Evolutionary conservation across 371 early-diverging fungal genomes (phyloP).

Genomic region (Mortierella sp.): DNA sequence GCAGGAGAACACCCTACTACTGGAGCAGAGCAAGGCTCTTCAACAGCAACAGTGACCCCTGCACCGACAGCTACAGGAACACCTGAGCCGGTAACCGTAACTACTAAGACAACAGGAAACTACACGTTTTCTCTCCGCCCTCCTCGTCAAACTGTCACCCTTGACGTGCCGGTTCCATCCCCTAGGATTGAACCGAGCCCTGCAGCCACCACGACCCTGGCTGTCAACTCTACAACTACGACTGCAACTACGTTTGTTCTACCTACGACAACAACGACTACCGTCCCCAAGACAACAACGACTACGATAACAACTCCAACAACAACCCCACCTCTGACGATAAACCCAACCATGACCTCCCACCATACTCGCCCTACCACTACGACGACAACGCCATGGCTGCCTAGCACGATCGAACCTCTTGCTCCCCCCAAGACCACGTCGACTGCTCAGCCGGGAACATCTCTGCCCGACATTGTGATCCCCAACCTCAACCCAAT

Average conservation of each 20-base stretch:
- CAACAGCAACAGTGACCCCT: not conserved
- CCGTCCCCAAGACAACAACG: not conserved
- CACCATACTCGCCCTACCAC: conserved; percentile 26
- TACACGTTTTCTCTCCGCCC: not conserved
- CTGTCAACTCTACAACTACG: conserved; percentile 6
- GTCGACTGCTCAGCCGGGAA: conserved; percentile 27
- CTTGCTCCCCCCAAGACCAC: conserved; percentile 34
- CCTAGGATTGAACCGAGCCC: not conserved
- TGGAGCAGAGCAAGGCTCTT: not conserved
- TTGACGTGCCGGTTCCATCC: not conserved
- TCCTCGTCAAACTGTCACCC: not conserved
- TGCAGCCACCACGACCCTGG: not conserved
- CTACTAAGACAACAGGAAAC: not conserved
- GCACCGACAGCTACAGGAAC: not conserved
- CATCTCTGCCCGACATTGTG: conserved; percentile 50
- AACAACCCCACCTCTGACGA: not conserved
- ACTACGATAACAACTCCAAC: not conserved
- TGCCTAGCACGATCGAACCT: conserved; percentile 47
- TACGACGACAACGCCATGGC: conserved; percentile 43
- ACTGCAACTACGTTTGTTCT: not conserved
- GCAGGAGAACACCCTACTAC: not conserved
- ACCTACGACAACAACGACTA: not conserved
- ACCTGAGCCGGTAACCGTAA: not conserved
- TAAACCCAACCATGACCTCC: not conserved
- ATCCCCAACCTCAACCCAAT: conserved; percentile 44